phyloP scores from a whole-genome alignment of 495 filamentous ascomycete species.

The Podospora pseudopauciseta region DNA sequence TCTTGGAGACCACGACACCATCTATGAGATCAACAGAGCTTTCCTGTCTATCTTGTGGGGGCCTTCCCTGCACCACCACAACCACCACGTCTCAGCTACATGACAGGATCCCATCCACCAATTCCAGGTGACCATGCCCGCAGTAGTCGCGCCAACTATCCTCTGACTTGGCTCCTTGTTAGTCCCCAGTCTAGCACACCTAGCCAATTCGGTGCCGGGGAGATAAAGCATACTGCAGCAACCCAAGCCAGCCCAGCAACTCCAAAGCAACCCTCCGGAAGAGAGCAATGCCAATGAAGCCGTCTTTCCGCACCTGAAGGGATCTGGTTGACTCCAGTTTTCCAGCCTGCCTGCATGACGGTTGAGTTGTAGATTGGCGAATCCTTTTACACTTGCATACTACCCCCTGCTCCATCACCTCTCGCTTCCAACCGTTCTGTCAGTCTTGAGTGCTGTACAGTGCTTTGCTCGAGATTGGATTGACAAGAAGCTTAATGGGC shows the following conservation, averaged over 20 bases:
- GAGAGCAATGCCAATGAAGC: not conserved
- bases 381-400: not conserved
- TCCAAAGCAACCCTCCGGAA: not conserved
- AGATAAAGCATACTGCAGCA: conserved; percentile 14
- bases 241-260: not conserved
- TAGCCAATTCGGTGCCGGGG: conserved; percentile 16
- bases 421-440: not conserved
- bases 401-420: not conserved
- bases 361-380: not conserved
- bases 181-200: not conserved
- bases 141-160: conserved; percentile 1
- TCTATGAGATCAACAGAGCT: not conserved
- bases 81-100: not conserved
- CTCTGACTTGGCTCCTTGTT: not conserved
- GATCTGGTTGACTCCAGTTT: conserved; percentile 1
- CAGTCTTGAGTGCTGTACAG: too few species aligned
- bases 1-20: not conserved
- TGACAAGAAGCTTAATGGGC: not conserved
- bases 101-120: not conserved
- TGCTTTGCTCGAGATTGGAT: not conserved
- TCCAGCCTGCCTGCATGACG: not conserved
- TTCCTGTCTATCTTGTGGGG: not conserved
- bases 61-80: not conserved
- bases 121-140: not conserved
- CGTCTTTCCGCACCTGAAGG: not conserved